phyloP scores from a whole-genome alignment of 2,329 filamentous ascomycete species.

The Capronia epimyces region DNA sequence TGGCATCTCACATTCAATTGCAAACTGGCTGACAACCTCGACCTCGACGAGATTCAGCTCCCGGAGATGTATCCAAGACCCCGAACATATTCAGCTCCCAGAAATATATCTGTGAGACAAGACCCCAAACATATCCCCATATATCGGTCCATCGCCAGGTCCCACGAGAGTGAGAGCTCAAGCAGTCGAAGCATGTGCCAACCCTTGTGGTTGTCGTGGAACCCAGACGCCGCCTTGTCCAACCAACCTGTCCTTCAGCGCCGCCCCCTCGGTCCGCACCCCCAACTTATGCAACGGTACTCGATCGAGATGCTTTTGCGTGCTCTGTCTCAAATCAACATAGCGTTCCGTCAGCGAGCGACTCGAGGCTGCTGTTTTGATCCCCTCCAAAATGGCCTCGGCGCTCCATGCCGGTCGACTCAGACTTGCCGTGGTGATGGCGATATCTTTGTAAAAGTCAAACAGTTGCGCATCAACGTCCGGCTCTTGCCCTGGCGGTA shows the following conservation, averaged over 20 bases:
- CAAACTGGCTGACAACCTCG: too few relatives aligned
- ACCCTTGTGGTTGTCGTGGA: constrained; percentile 15
- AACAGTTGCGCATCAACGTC: constrained; percentile 36
- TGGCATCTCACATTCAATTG: too few relatives aligned
- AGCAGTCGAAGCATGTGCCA: constrained; percentile 4
- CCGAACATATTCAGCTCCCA: too few relatives aligned
- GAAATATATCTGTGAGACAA: too few relatives aligned
- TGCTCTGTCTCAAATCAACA: constrained; percentile 45
- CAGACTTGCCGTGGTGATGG: constrained; percentile 36
- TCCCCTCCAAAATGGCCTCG: constrained; percentile 28
- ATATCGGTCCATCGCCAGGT: too few relatives aligned
- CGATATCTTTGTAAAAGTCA: constrained; percentile 37
- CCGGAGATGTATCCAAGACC: too few relatives aligned
- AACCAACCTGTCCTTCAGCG: constrained; percentile 23
- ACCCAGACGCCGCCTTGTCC: constrained; percentile 28
- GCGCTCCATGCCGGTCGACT: constrained; percentile 38
- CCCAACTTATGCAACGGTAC: constrained; percentile 57
- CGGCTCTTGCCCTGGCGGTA: constrained; percentile 35
- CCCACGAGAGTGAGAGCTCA: too few relatives aligned
- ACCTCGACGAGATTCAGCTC: too few relatives aligned
- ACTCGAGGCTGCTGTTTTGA: constrained; percentile 37
- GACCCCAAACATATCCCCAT: too few relatives aligned
- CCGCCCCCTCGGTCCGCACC: constrained; percentile 44
- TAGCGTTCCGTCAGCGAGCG: constrained; percentile 44
- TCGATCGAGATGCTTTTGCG: constrained; percentile 53